Percentiles rank a stretch among this genome's conserved stretches.
Conservation (phyloP, 768 basidiomycete genomes). For the Russula vinacea region DNA sequence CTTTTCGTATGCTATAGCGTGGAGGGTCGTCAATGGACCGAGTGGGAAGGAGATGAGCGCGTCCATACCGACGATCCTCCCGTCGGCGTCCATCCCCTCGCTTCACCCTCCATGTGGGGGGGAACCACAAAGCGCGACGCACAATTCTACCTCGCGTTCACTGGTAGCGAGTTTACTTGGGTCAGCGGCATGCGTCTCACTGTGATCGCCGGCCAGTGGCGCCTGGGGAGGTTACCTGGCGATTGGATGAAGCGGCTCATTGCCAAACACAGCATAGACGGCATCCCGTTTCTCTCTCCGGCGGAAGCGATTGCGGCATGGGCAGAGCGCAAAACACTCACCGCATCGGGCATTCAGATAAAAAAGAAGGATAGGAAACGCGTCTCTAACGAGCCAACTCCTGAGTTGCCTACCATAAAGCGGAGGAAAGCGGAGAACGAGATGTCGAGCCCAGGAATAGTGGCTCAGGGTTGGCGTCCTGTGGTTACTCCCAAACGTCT, state of each 20-base stretch:
- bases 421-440: slow-evolving; percentile 1
- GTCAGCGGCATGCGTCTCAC: slow-evolving; percentile 10
- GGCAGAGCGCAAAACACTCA: slow-evolving; percentile 12
- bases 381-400: slow-evolving; percentile 5
- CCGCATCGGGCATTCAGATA: slow-evolving; percentile 9
- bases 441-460: neutral
- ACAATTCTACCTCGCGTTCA: slow-evolving; percentile 16
- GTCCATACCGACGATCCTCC: slow-evolving; percentile 5
- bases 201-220: slow-evolving; percentile 6
- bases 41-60: slow-evolving; percentile 19
- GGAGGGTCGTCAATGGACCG: slow-evolving; percentile 12
- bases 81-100: slow-evolving; percentile 12
- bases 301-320: slow-evolving; percentile 7
- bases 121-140: slow-evolving; percentile 14
- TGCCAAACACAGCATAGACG: slow-evolving; percentile 11
- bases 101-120: slow-evolving; percentile 10
- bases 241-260: slow-evolving; percentile 15
- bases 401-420: slow-evolving; percentile 10
- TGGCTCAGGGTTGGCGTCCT: neutral
- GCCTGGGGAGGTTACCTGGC: slow-evolving; percentile 8
- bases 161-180: slow-evolving; percentile 18
- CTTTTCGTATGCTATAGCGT: slow-evolving; percentile 15
- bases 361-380: slow-evolving; percentile 12
- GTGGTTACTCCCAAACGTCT: neutral
- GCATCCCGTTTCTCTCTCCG: slow-evolving; percentile 8